Base-by-base conservation (phyloP, 148 eudicot genomes). In the Simmondsia chinensis region DNA sequence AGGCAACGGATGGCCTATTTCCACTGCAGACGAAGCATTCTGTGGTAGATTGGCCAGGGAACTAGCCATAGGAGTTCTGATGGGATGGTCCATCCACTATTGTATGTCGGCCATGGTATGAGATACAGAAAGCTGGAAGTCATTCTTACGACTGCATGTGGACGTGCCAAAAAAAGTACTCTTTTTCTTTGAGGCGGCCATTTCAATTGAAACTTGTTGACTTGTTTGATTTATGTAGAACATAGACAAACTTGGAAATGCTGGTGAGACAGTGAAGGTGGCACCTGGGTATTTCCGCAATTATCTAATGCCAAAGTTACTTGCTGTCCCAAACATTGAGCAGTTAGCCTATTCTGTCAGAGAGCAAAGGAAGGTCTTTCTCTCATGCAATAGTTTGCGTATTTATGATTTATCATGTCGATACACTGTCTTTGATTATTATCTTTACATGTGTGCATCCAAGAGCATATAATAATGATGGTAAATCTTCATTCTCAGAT, bases 221-320 rank as follows among this genome's bases (percentile, higher is more conserved):
- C 29, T 27, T 1, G 4, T 41, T 64, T 8, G 46, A 31, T 46
- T 25, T 3, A 54, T 69, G 46, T 61, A 82, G 95, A 74, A 41
- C 19, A 70, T 91, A 50, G 86, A 79, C 45, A 91, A 91, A 58
- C 94, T 86, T 8, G 99, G 99, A 9, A 82, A 63, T 64, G 89
- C 94, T 17, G 96, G 99, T 7, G 99, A 91, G 52, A 82, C 76
- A 0, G 95, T 86, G 61, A 82, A 82, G 63, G 99, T 91, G 47
- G 88, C 95, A 18, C 83, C 99, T 3, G 99, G 96, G 20, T 87
- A 73, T 54, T 91, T 86, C 37, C 79, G 95, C 11, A 91, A 86
- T 59, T 79, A 86, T 52, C 59, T 91, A 40, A 91, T 85, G 99
- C 99, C 99, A 4, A 86, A 91, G 59, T 56, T 85, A 48, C 78